Base-by-base conservation (phyloP, 176 grass and related monocot species). In the Cenchrus fungigraminus region DNA sequence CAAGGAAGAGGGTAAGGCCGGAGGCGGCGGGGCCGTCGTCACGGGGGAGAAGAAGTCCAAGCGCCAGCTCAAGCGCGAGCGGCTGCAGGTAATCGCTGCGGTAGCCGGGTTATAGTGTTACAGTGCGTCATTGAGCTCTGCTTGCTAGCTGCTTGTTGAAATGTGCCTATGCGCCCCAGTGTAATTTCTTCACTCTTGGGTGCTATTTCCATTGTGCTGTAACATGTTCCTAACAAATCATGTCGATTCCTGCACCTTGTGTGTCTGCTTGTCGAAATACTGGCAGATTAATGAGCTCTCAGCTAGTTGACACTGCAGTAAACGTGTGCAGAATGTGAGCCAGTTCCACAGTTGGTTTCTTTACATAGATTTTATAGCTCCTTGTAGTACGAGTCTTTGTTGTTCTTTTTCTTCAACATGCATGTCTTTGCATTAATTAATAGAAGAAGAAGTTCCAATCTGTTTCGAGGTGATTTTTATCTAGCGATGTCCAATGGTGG, bases 1-100 rank as follows among this genome's bases (percentile, higher is more conserved):
- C 79, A 67, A 54, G 70, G 93, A 87, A 45, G 81, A 88, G 64
- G 19, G 83, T 16, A 77, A 66, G 55, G 60, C 50, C 45, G 72
- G 50, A 72, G 82, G 22, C 31, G 65, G 61, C 20, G 71, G 82
- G 22, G 59, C 71, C 78, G 83, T 52, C 2, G 77, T 86, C 50
- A 70, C 82, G 73, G 93, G 73, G 68, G 95, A 93, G 84, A 98
- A 98, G 87, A 98, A 93, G 85, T 98, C 93, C 32, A 89, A 91
- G 91, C 81, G 86, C 55, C 92, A 98, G 83, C 73, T 95, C 79
- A 98, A 88, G 85, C 90, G 89, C 20, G 95, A 98, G 50, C 91
- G 91, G 64, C 81, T 92, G 76, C 85, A 93, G 95, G 95, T 98
- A 83, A 77, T 13, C 37, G 5, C 52, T 44, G 20, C 49, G 7